Base-by-base conservation (phyloP, 2,329 filamentous ascomycete species). In the Pseudocercospora crystallina region DNA sequence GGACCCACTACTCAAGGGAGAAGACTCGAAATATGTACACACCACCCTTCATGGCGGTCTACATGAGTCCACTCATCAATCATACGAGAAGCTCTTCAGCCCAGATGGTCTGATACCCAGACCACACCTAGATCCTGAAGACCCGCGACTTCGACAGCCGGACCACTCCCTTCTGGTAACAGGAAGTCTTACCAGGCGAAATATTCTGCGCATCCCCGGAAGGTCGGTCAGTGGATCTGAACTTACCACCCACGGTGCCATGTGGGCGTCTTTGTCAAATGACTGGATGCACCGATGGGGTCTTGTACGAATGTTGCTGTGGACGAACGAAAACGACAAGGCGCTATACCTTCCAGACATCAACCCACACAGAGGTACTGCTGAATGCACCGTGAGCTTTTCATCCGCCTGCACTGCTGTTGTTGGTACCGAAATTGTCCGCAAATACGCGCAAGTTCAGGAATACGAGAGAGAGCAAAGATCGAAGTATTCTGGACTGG, bases 301-400 rank as follows among this genome's bases (percentile, higher is more conserved):
- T 2, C 79, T 85, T 13, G 84, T 95, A 2, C 83, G 90, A 42
- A 85, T 92, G 75, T 77, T 97, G 1, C 66, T 91, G 34, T 91
- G 90, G 84, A 63, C 84, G 3, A 77, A 80, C 1, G 75, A 84
- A 37, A 73, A 80, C 0, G 85, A 89, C 49, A 82, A 82, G 57
- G 62, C 69, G 5, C 55, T 68, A 1, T 59, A 89, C 1, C 51
- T 96, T 7, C 86, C 91, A 0, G 80, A 80, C 45, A 13, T 43
- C 14, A 36, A 31, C 20, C 30, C 46, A 17, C 42, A 53, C 37
- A 40, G 43, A 32, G 33, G 4, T 29, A 39, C 43, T 12, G 33
- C 35, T n/a, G 43, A 48, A 8, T 46, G 46, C 29, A 12, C 33
- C 12, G 9, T 80, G 1, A 84, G 90, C 58, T 69, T 86, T 3